A percentile compares a stretch with the other conserved stretches of the same genome.
These are phyloP conservation scores for Tilletiaria anomala DNA, from an alignment of 1,284 basidiomycete species.

Conservation along the genomic window DNA sequence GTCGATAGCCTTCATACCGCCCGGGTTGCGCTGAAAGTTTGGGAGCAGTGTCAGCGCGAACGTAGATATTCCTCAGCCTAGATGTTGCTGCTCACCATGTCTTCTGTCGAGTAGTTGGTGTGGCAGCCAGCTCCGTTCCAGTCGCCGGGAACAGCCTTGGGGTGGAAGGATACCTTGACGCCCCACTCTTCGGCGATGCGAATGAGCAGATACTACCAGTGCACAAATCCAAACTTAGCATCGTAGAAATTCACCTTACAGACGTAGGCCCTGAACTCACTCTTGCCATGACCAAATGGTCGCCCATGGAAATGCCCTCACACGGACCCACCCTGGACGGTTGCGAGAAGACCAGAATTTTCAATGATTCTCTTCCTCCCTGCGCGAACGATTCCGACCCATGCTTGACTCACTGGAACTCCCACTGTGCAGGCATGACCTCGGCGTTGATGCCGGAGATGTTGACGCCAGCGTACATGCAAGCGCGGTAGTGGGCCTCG, in stretches of 20 bases:
- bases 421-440: conserved; percentile 99
- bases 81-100: too few species aligned
- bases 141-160: conserved; percentile 91
- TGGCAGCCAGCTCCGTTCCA: conserved; percentile 97
- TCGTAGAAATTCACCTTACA: too few species aligned
- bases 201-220: conserved; percentile 34
- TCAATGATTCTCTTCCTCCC: too few species aligned
- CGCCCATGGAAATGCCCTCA: conserved; percentile 95
- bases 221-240: too few species aligned
- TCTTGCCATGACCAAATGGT: conserved; percentile 47
- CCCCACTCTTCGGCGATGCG: conserved; percentile 82
- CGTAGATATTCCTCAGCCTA: background rate
- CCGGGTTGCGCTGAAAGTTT: conserved; percentile 27
- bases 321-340: conserved; percentile 98
- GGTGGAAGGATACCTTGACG: conserved; percentile 91
- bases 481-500: conserved; percentile 93
- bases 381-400: too few species aligned
- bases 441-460: conserved; percentile 99
- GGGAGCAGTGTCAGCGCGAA: conserved; percentile 20
- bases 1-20: conserved; percentile 82
- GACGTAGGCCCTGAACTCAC: too few species aligned
- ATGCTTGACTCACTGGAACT: too few species aligned
- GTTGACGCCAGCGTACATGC: conserved; percentile 90
- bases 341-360: too few species aligned
- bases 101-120: conserved; percentile 44